phyloP scores from a whole-genome alignment of 495 filamentous ascomycete species.

The Aspergillus coremiiformis region DNA sequence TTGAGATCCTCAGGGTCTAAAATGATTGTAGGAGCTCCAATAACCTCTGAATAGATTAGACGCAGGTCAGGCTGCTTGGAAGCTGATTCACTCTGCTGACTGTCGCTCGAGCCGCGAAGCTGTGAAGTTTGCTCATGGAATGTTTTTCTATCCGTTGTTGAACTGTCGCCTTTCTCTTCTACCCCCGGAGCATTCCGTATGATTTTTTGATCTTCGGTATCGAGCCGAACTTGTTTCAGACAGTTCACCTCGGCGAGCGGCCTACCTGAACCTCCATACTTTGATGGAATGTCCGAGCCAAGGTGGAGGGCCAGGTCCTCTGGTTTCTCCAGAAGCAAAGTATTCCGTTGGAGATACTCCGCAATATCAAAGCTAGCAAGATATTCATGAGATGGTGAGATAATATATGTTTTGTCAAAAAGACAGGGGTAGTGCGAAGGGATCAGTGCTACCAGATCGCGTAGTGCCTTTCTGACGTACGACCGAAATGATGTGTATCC shows the following conservation, averaged over 20 bases:
- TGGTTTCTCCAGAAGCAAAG: not conserved
- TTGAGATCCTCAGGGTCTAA: constrained; percentile 8
- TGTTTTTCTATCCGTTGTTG: not conserved
- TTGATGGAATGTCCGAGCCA: not conserved
- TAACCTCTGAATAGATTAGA: constrained; percentile 11
- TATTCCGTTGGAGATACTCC: constrained; percentile 1
- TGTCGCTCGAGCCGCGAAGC: not conserved
- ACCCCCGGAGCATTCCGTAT: not conserved
- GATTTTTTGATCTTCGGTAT: not conserved
- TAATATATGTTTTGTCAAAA: not conserved
- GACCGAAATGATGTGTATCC: not conserved
- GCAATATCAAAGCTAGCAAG: constrained; percentile 1
- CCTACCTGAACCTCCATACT: not conserved
- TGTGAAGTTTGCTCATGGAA: not conserved
- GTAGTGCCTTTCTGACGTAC: not conserved
- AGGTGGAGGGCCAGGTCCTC: constrained; percentile 1
- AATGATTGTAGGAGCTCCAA: constrained; percentile 13
- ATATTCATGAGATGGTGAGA: constrained; percentile 5
- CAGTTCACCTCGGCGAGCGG: not conserved
- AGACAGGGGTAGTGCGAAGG: not conserved
- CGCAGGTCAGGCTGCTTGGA: not conserved
- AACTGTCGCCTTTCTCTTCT: not conserved
- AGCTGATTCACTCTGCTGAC: not conserved
- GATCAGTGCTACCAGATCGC: not conserved
- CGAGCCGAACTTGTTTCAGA: not conserved